Evolutionary conservation across 768 basidiomycete genomes (phyloP).

Genomic region (Ramaria sp.): DNA sequence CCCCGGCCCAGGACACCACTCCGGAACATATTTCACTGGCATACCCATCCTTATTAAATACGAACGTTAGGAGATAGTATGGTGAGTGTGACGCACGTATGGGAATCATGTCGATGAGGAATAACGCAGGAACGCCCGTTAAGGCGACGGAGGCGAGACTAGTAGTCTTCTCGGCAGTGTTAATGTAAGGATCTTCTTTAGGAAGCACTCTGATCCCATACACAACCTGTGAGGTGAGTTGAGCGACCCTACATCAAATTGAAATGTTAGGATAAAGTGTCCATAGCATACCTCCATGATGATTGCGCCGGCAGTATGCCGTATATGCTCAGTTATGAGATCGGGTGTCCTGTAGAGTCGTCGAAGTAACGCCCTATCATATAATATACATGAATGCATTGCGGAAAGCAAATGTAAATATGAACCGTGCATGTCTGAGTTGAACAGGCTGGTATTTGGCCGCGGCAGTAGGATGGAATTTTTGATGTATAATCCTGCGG

Average conservation of each 20-base stretch:
- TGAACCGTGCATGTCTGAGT: constrained; percentile 20
- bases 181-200: constrained; percentile 25
- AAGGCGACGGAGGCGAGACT: constrained; percentile 2
- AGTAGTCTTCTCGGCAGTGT: constrained; percentile 12
- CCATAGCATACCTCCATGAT: constrained; percentile 20
- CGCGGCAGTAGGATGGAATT: constrained; percentile 22
- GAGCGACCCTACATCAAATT: neutral
- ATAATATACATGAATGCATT: neutral
- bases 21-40: constrained; percentile 5
- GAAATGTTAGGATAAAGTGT: neutral
- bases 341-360: constrained; percentile 25
- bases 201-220: constrained; percentile 8
- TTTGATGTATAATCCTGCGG: constrained; percentile 27
- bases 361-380: constrained; percentile 16
- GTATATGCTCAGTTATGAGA: constrained; percentile 26
- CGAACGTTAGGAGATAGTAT: constrained; percentile 13
- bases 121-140: constrained; percentile 3
- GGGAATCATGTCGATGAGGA: constrained; percentile 13
- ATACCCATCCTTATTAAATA: constrained; percentile 20
- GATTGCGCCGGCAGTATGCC: constrained; percentile 23
- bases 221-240: neutral
- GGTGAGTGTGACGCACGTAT: constrained; percentile 7
- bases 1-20: constrained; percentile 7
- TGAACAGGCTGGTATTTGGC: constrained; percentile 21
- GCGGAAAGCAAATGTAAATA: neutral